These are phyloP conservation scores for Hippophae tibetana DNA, from an alignment of 306 rosid genomes.

Conservation along the genomic window DNA sequence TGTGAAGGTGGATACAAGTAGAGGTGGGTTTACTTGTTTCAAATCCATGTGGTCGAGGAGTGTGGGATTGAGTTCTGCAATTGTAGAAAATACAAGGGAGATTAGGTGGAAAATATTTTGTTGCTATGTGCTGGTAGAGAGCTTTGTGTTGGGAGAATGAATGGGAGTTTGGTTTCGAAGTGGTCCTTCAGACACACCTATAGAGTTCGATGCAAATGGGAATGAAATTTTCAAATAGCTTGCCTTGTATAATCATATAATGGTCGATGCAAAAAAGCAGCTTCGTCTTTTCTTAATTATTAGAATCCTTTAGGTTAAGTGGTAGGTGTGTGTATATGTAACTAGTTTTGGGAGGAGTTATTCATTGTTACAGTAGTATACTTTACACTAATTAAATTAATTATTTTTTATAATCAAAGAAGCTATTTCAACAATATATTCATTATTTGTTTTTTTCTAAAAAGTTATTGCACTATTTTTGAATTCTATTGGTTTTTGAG, in stretches of 20 bases:
- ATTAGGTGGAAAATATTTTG: constrained; percentile 45
- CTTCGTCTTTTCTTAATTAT: not conserved
- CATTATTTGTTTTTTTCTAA: too few relatives aligned
- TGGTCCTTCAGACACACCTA: constrained; percentile 53
- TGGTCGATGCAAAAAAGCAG: not conserved
- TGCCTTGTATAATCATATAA: not conserved
- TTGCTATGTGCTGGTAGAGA: constrained; percentile 58
- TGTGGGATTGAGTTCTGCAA: constrained; percentile 55
- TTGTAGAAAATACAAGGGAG: constrained; percentile 44
- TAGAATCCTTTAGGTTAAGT: too few relatives aligned
- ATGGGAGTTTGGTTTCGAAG: constrained; percentile 43
- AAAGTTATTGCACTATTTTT: too few relatives aligned
- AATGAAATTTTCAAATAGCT: constrained; percentile 6
- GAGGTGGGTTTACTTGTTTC: constrained; percentile 49
- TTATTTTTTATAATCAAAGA: too few relatives aligned
- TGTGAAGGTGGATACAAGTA: constrained; percentile 26
- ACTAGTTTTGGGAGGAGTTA: too few relatives aligned
- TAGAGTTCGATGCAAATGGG: constrained; percentile 45
- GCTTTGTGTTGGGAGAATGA: constrained; percentile 51
- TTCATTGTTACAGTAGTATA: too few relatives aligned
- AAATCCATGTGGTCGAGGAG: constrained; percentile 30
- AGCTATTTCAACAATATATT: too few relatives aligned
- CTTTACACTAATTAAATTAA: too few relatives aligned
- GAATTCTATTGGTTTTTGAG: too few relatives aligned
- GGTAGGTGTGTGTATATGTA: too few relatives aligned